phyloP scores from a whole-genome alignment of 2,329 filamentous ascomycete species.

The Coniochaeta sp. region DNA sequence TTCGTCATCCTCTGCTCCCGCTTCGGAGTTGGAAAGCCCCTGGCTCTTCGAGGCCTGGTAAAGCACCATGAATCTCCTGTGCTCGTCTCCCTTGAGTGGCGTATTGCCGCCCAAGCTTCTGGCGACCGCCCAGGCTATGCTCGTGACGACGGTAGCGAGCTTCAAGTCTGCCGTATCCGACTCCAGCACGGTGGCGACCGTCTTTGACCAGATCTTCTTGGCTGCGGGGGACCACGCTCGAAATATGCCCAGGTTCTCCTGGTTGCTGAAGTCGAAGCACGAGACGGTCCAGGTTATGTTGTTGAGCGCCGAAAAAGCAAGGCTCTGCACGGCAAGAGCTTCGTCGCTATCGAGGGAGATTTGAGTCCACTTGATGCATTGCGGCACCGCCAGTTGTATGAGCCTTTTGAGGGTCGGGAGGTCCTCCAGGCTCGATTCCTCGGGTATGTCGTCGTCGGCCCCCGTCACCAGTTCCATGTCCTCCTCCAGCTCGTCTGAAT shows the following conservation, averaged over 20 bases:
- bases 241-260: conserved; percentile 43
- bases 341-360: conserved; percentile 32
- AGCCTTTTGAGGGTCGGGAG: conserved; percentile 45
- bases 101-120: conserved; percentile 44
- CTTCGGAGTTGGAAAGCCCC: conserved; percentile 13
- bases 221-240: conserved; percentile 47
- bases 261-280: conserved; percentile 49
- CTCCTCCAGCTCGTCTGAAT: conserved; percentile 47
- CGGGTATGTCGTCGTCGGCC: conserved; percentile 32
- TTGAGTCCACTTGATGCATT: conserved; percentile 39
- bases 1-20: conserved; percentile 13
- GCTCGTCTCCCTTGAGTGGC: conserved; percentile 44
- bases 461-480: conserved; percentile 61
- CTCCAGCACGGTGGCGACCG: conserved; percentile 49
- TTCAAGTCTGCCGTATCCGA: conserved; percentile 55
- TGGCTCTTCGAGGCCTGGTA: conserved; percentile 49
- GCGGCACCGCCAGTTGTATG: conserved; percentile 35
- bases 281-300: conserved; percentile 63
- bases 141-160: conserved; percentile 56
- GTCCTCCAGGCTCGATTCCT: conserved; percentile 38
- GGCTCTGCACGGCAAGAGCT: conserved; percentile 36
- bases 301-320: conserved; percentile 54
- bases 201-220: conserved; percentile 48
- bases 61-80: conserved; percentile 56
- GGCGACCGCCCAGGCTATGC: conserved; percentile 59